Base-by-base conservation (phyloP, 768 basidiomycete genomes). In the Collybia mongolica region DNA sequence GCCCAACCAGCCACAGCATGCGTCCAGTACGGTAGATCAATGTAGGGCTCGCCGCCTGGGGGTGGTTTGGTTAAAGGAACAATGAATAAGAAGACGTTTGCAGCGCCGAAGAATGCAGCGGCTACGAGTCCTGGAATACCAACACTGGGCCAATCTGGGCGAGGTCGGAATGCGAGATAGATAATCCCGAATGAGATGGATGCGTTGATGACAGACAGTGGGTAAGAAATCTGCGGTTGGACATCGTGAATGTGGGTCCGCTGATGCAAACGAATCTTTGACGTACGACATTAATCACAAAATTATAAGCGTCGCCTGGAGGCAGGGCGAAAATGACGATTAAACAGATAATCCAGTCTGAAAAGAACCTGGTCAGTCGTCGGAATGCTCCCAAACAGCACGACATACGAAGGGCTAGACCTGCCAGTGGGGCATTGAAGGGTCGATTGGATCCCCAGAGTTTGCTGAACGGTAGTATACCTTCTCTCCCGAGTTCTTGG, bases 251-350 rank as follows among this genome's bases (percentile, higher is more conserved):
- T 12, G 11, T 32, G 14, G 2, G 32, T 32, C 17, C 3, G 18
- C 2, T 46, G 32, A 5, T 11, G 22, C 32, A 12, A 24, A 36
- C 6, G 26, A 20, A 23, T 24, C 41, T 17, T 48, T 32, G 9
- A 65, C 81, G 42, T 59, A 82, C 83, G 60, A 71, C 63, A 60
- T 81, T 82, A 57, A 84, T 66, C 36, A 81, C 72, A 62, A 89
- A 84, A 48, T 76, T 73, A 60, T 83, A 88, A 0, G 84, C 83
- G 53, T 87, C 85, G 6, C 86, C 85, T 0, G 84, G 75, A 0
- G 86, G 86, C 0, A 72, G 63, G 11, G 63, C 63, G 48, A 73
- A 66, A 18, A 74, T 68, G 37, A 73, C 62, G 29, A 71, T 62
- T 23, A 68, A 43, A 50, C 71, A 74, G 36, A 72, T 51, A 19